A percentile compares a stretch with the other conserved stretches of the same genome.
These are phyloP conservation scores for Lentithecium fluviatile DNA, from an alignment of 495 filamentous ascomycete genomes.

Conservation along the genomic window DNA sequence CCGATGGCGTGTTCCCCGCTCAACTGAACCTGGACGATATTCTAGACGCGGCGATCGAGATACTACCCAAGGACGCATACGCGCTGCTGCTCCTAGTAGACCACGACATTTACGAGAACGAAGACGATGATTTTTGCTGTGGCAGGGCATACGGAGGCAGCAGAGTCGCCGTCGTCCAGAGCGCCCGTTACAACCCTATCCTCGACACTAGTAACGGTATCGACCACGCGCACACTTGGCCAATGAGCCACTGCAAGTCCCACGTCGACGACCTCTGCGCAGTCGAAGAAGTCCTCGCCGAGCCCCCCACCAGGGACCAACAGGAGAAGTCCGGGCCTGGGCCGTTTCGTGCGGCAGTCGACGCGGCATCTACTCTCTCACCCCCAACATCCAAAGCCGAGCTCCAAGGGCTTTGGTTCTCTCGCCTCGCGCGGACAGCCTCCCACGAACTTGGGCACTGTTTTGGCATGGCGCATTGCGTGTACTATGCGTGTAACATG, in stretches of 20 bases:
- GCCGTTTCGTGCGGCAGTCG: slow-evolving; percentile 19
- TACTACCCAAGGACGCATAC: slow-evolving; percentile 61
- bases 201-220: slow-evolving; percentile 50
- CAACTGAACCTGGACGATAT: slow-evolving; percentile 66
- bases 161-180: slow-evolving; percentile 59
- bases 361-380: slow-evolving; percentile 1
- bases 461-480: slow-evolving; percentile 63
- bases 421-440: slow-evolving; percentile 56
- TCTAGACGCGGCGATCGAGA: slow-evolving; percentile 56
- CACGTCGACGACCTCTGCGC: slow-evolving; percentile 48
- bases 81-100: slow-evolving; percentile 56
- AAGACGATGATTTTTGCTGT: slow-evolving; percentile 66
- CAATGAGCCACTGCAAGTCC: slow-evolving; percentile 57
- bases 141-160: slow-evolving; percentile 66
- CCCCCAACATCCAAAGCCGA: slow-evolving; percentile 10
- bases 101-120: slow-evolving; percentile 66
- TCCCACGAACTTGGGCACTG: slow-evolving; percentile 68
- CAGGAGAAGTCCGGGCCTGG: not conserved
- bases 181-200: slow-evolving; percentile 57
- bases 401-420: slow-evolving; percentile 54
- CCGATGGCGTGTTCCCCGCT: slow-evolving; percentile 48
- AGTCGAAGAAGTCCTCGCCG: slow-evolving; percentile 8
- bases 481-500: slow-evolving; percentile 70
- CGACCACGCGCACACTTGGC: slow-evolving; percentile 60
- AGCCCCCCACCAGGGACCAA: not conserved